Percentiles rank a stretch among this genome's conserved stretches.
These are phyloP conservation scores for Setaria italica DNA, from an alignment of 202 grass and related monocot genomes.

Conservation along the genomic window DNA sequence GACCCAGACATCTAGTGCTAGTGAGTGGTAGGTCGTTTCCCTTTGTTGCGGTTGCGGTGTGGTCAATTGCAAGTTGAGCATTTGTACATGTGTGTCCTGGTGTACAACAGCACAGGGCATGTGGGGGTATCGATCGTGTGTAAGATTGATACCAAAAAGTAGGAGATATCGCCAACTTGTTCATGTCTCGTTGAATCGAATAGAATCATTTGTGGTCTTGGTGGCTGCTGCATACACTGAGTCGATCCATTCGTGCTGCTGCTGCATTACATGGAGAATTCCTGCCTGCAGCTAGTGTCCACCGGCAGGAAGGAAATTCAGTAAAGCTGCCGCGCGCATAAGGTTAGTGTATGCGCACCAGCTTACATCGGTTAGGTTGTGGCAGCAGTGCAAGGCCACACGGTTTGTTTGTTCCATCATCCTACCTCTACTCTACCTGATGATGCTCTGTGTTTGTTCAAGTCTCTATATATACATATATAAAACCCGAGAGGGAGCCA, in stretches of 20 bases:
- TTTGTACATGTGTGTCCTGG: slow-evolving; percentile 28
- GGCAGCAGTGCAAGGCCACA: neutral
- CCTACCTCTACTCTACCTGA: too few relatives aligned
- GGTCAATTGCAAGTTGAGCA: slow-evolving; percentile 64
- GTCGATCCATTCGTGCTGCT: slow-evolving; percentile 20
- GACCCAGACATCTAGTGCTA: slow-evolving; percentile 42
- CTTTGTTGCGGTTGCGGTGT: slow-evolving; percentile 7
- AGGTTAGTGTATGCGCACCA: slow-evolving; percentile 14
- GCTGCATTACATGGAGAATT: slow-evolving; percentile 23
- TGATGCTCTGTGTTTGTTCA: neutral
- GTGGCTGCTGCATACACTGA: neutral
- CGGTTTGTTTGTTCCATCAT: neutral
- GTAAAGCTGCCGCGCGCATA: neutral
- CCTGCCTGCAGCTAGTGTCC: neutral
- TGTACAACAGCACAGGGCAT: slow-evolving; percentile 29
- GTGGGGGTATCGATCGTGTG: neutral
- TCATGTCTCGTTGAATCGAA: slow-evolving; percentile 21
- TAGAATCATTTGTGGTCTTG: neutral
- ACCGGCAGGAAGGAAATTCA: slow-evolving; percentile 11
- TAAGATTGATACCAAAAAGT: neutral
- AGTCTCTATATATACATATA: neutral
- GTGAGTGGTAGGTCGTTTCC: slow-evolving; percentile 6
- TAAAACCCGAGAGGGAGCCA: neutral
- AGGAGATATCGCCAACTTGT: slow-evolving; percentile 39
- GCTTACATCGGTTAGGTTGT: slow-evolving; percentile 28